Base-by-base conservation (phyloP, 2,329 filamentous ascomycete species). In the Epichloe baconii region DNA sequence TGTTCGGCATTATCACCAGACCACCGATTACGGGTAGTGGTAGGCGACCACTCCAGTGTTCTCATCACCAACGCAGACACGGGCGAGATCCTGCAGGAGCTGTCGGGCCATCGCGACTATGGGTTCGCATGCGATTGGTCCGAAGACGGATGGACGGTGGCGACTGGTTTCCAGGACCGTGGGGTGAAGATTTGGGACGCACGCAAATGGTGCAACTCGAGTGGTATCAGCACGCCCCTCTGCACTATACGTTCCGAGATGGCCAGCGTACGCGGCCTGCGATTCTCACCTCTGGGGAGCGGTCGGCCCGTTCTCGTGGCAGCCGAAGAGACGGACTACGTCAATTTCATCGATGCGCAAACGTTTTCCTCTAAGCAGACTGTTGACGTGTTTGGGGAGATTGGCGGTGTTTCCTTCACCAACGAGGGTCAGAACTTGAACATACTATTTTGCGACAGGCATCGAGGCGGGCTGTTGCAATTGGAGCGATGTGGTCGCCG, bases 91-190 rank as follows among this genome's bases (percentile, higher is more conserved):
- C 73, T 77, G 55, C 73, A 83, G 57, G 67, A 69, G 26, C 74
- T 90, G 2, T 65, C 70, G 4, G 82, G 83, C 2, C 85, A 88
- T 60, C 72, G 71, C 14, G 85, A 89, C 60, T 85, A 76, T 57
- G 84, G 81, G 2, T 91, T 90, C 59, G 80, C 86, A 2, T 88
- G 84, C 59, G 86, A 84, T 57, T 91, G 86, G 86, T 83, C 85
- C 17, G 80, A 85, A 49, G 83, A 90, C 61, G 86, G 85, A 35
- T 81, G 82, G 69, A 83, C 82, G 12, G 76, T 90, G 19, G 86
- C 86, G 12, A 90, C 86, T 0, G 86, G 82, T 21, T 84, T 83
- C 54, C 86, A 91, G 64, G 86, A 91, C 64, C 83, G 77, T 62
- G 76, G 74, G 31, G 75, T 90, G 57, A 80, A 82, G 56, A 79